Conservation (phyloP, 2,329 filamentous ascomycete species). For the Alternaria panax region DNA sequence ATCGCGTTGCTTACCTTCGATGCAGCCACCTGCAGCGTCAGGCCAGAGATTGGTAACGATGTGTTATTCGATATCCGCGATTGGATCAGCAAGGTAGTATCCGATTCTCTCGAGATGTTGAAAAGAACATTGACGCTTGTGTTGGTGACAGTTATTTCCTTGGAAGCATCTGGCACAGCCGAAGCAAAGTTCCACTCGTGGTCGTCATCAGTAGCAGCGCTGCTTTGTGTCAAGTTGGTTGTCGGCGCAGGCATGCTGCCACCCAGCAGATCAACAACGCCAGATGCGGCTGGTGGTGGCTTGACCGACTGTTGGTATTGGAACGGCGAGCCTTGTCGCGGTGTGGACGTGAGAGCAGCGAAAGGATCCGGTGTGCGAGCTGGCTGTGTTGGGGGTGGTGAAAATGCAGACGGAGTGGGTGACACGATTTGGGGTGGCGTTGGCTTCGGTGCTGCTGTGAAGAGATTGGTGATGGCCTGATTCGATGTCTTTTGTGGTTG, state of each 20-base stretch:
- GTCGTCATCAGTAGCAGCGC: slow-evolving; percentile 78
- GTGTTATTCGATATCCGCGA: slow-evolving; percentile 87
- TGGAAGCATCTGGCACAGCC: slow-evolving; percentile 75
- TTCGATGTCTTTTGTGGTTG: slow-evolving; percentile 52
- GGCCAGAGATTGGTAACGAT: slow-evolving; percentile 72
- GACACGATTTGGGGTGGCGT: slow-evolving; percentile 53
- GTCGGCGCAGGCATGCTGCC: slow-evolving; percentile 37
- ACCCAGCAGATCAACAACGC: slow-evolving; percentile 47
- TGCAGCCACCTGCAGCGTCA: slow-evolving; percentile 92
- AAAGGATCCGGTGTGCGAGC: slow-evolving; percentile 63
- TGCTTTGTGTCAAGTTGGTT: slow-evolving; percentile 38
- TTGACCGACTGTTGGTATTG: slow-evolving; percentile 57
- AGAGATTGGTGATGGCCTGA: slow-evolving; percentile 64
- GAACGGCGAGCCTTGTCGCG: slow-evolving; percentile 60
- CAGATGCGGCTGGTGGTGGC: slow-evolving; percentile 42
- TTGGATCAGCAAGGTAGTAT: slow-evolving; percentile 69
- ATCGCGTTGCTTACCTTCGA: slow-evolving; percentile 71
- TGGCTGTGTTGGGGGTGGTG: slow-evolving; percentile 45
- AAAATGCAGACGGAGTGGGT: slow-evolving; percentile 54
- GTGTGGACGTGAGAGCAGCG: slow-evolving; percentile 62
- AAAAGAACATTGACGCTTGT: slow-evolving; percentile 77
- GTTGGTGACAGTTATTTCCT: slow-evolving; percentile 73
- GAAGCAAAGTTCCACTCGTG: slow-evolving; percentile 97
- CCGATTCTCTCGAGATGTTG: slow-evolving; percentile 67
- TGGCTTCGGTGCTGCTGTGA: slow-evolving; percentile 58